These are phyloP conservation scores for Amylostereum chailletii DNA, from an alignment of 1,284 basidiomycete genomes.

Conservation along the genomic window DNA sequence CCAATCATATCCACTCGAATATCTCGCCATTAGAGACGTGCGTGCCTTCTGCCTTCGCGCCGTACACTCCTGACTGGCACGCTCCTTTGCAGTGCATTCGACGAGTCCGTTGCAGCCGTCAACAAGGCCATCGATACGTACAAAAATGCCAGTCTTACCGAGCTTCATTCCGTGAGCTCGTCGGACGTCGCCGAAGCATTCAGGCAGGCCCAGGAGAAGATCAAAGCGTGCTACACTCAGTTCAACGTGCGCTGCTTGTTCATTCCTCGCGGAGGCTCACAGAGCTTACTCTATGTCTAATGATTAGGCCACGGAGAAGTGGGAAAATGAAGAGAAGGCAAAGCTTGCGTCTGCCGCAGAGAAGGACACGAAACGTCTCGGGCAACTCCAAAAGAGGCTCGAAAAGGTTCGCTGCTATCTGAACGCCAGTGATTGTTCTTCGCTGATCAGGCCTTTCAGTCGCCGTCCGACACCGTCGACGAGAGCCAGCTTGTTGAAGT, in stretches of 20 bases:
- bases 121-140: slow-evolving; percentile 1
- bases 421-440: too few species aligned
- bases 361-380: neutral
- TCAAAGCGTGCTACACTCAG: slow-evolving; percentile 2
- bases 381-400: neutral
- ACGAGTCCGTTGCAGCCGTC: slow-evolving; percentile 6
- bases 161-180: slow-evolving; percentile 1
- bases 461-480: too few species aligned
- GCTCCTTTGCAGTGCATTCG: slow-evolving; percentile 1
- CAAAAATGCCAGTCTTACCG: slow-evolving; percentile 5
- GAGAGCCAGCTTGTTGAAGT: too few species aligned
- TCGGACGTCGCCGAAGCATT: slow-evolving; percentile 1
- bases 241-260: slow-evolving; percentile 3
- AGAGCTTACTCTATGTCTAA: neutral
- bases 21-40: slow-evolving; percentile 6
- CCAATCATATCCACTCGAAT: slow-evolving; percentile 4
- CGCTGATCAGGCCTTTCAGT: too few species aligned
- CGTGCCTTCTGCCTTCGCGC: neutral
- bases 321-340: neutral
- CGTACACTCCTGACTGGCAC: neutral
- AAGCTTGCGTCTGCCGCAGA: neutral
- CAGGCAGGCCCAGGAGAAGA: neutral
- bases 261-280: neutral
- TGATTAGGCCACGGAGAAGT: neutral
- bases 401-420: too few species aligned